phyloP scores from a whole-genome alignment of 345 rosid genomes.

The Psidium friedrichsthalianum region DNA sequence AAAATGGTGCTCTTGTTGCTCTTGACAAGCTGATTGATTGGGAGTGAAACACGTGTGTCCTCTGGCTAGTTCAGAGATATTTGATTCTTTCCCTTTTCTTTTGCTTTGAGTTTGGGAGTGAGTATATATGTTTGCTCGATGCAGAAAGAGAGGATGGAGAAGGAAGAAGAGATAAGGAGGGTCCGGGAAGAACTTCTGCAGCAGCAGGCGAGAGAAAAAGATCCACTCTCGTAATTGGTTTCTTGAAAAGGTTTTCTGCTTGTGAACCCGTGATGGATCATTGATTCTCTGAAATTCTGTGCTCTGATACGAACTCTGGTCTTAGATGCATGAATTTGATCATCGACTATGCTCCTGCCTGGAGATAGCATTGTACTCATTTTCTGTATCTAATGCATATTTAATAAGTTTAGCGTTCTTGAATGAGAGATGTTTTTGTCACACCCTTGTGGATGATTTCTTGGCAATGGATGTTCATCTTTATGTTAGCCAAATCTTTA shows the following conservation, averaged over 20 bases:
- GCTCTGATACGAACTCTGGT: background rate
- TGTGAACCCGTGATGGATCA: background rate
- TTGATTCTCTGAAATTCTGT: background rate
- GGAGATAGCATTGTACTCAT: background rate
- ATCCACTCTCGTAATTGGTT: background rate
- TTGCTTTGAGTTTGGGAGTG: background rate
- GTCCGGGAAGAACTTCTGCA: conserved; percentile 5
- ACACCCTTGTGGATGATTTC: background rate
- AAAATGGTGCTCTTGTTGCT: background rate
- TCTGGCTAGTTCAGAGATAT: background rate
- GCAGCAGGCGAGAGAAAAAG: conserved; percentile 1
- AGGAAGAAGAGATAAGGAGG: conserved; percentile 11
- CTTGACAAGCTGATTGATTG: background rate
- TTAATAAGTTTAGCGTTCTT: background rate
- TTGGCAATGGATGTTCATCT: background rate
- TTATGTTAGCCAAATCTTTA: background rate
- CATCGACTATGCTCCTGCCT: background rate
- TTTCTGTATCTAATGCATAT: background rate
- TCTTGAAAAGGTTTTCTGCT: background rate
- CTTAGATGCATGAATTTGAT: background rate
- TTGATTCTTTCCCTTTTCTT: background rate
- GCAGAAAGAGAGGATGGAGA: conserved; percentile 13
- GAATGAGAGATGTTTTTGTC: background rate
- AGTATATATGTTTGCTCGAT: background rate
- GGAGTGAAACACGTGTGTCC: background rate